A percentile compares a stretch with the other conserved stretches of the same genome.
These are phyloP conservation scores for Termitomyces titanicus DNA, from an alignment of 768 basidiomycete species.

Conservation along the genomic window DNA sequence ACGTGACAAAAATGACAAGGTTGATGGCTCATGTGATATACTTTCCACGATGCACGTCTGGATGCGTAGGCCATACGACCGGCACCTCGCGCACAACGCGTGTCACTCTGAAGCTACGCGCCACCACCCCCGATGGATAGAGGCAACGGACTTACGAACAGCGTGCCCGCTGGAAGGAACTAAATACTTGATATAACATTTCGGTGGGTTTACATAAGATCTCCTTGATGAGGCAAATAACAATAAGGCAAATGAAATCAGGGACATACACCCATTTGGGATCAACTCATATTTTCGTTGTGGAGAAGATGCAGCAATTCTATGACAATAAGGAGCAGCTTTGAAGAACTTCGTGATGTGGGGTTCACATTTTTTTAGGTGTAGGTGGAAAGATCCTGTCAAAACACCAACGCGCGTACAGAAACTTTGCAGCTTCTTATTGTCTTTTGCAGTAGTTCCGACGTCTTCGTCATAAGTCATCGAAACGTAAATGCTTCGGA, in stretches of 20 bases:
- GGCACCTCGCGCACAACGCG: neutral
- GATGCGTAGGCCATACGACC: no score
- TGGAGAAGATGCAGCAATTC: conserved; percentile 8
- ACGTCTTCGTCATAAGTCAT: conserved; percentile 20
- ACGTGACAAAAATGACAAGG: neutral
- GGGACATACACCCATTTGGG: conserved; percentile 28
- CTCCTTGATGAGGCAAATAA: conserved; percentile 18
- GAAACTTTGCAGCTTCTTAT: conserved; percentile 22
- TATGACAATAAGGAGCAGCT: conserved; percentile 20
- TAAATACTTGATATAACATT: conserved; percentile 17
- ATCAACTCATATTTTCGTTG: conserved; percentile 11
- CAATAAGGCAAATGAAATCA: conserved; percentile 37
- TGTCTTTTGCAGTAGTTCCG: conserved; percentile 21
- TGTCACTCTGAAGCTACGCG: neutral
- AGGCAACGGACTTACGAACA: neutral
- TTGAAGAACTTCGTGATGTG: conserved; percentile 18
- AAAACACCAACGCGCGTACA: conserved; percentile 1
- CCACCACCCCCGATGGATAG: neutral
- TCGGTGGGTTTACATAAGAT: conserved; percentile 10
- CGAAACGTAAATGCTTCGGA: conserved; percentile 32
- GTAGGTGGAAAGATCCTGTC: conserved; percentile 12
- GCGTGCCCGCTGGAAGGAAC: neutral
- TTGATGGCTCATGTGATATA: neutral
- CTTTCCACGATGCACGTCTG: neutral
- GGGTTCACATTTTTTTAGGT: conserved; percentile 20